These are phyloP conservation scores for Jacaranda mimosifolia DNA, from an alignment of 257 asterid genomes.

Conservation along the genomic window DNA sequence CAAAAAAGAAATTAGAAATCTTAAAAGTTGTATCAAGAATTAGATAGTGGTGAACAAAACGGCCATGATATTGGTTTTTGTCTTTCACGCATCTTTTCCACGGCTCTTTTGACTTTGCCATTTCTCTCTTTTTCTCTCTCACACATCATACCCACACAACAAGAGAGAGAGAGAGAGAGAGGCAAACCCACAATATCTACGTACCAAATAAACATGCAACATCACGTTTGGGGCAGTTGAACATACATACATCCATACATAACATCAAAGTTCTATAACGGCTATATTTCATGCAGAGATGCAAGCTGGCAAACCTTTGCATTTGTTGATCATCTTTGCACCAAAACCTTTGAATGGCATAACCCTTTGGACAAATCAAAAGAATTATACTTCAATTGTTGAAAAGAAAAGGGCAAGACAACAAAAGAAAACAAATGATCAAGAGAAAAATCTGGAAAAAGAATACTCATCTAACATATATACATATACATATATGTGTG, in stretches of 20 bases:
- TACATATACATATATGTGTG: neutral
- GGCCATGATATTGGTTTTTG: constrained; percentile 34
- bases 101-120: neutral
- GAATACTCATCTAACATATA: neutral
- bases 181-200: no score
- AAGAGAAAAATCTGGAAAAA: neutral
- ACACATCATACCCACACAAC: no score
- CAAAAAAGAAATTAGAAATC: neutral
- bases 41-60: constrained; percentile 28
- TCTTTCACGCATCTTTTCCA: constrained; percentile 28
- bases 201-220: neutral
- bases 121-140: constrained; percentile 27
- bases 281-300: constrained; percentile 47
- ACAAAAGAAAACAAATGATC: neutral
- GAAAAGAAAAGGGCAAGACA: neutral
- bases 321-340: neutral
- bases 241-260: neutral
- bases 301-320: neutral
- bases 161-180: no score
- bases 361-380: no score
- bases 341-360: neutral
- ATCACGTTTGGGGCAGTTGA: neutral
- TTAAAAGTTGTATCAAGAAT: neutral
- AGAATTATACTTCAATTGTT: neutral
- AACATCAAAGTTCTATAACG: constrained; percentile 37